Percentiles rank a stretch among this genome's conserved stretches.
phyloP scores from a whole-genome alignment of 768 basidiomycete species.

The Mycena galericulata region DNA sequence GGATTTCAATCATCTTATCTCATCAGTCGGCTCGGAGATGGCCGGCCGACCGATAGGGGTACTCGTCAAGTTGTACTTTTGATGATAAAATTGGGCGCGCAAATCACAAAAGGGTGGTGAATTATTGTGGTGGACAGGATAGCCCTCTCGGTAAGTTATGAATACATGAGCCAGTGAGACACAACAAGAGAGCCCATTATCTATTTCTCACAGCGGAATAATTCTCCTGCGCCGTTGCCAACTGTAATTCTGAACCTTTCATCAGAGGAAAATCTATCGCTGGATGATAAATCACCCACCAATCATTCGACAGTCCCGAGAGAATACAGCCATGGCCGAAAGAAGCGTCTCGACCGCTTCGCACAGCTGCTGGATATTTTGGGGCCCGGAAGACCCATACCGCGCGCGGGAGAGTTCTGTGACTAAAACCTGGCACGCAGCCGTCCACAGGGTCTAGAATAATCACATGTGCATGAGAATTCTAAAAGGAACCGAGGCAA shows the following conservation, averaged over 20 bases:
- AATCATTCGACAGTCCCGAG: conserved; percentile 23
- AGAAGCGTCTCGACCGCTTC: conserved; percentile 19
- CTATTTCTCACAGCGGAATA: conserved; percentile 7
- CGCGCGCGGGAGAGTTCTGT: conserved; percentile 17
- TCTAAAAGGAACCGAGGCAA: neutral
- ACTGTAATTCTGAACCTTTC: conserved; percentile 13
- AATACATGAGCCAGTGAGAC: too few relatives aligned
- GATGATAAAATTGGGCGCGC: too few relatives aligned
- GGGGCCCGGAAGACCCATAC: neutral
- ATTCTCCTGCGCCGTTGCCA: conserved; percentile 17
- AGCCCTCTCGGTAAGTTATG: too few relatives aligned
- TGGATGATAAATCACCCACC: conserved; percentile 1
- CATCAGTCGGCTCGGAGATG: too few relatives aligned
- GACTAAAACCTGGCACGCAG: conserved; percentile 21
- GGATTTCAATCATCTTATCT: too few relatives aligned
- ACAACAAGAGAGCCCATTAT: neutral
- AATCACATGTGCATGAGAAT: neutral
- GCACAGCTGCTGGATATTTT: neutral
- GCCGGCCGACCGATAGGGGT: too few relatives aligned
- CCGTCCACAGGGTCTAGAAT: conserved; percentile 25
- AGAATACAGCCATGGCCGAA: conserved; percentile 22
- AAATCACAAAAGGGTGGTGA: too few relatives aligned
- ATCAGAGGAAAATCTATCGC: neutral
- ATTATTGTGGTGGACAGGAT: too few relatives aligned
- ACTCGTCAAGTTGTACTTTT: too few relatives aligned